phyloP scores from a whole-genome alignment of 2,329 filamentous ascomycete genomes.

The Mollisia scopiformis region DNA sequence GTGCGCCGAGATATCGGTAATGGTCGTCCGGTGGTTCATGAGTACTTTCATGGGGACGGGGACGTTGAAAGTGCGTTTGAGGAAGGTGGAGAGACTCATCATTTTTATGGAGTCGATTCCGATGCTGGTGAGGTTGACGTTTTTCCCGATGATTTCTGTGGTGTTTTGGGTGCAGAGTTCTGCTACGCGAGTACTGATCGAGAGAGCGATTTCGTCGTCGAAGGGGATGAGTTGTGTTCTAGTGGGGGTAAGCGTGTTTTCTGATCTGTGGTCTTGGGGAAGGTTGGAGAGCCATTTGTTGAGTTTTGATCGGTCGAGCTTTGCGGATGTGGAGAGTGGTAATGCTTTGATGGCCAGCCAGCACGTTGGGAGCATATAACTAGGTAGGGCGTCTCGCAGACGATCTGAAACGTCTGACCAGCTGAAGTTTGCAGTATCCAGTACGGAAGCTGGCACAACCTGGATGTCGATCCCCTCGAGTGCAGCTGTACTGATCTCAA shows the following conservation, averaged over 20 bases:
- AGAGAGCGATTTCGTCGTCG: neutral
- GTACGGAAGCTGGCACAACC: neutral
- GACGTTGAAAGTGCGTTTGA: constrained; percentile 9
- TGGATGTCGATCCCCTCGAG: neutral
- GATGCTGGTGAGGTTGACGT: constrained; percentile 3
- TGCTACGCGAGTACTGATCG: neutral
- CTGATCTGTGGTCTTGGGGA: neutral
- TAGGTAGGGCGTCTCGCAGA: neutral
- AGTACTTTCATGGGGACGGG: constrained; percentile 3
- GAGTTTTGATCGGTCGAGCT: neutral
- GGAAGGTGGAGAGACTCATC: constrained; percentile 12
- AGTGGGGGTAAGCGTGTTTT: too few species aligned
- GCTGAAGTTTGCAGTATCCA: neutral
- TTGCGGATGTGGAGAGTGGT: constrained; percentile 9
- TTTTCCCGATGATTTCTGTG: neutral
- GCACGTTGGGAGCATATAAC: neutral
- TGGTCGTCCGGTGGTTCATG: constrained; percentile 6
- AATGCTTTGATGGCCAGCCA: neutral
- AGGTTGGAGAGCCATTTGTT: neutral
- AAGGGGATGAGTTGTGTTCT: neutral
- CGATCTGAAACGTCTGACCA: neutral
- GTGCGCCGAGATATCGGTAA: constrained; percentile 7
- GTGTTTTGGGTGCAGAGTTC: neutral
- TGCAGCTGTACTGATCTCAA: neutral
- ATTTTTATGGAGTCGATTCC: constrained; percentile 18